A percentile compares a stretch with the other conserved stretches of the same genome.
These are phyloP conservation scores for Paecilomyces fulvus DNA, from an alignment of 2,329 filamentous ascomycete species.

Conservation along the genomic window DNA sequence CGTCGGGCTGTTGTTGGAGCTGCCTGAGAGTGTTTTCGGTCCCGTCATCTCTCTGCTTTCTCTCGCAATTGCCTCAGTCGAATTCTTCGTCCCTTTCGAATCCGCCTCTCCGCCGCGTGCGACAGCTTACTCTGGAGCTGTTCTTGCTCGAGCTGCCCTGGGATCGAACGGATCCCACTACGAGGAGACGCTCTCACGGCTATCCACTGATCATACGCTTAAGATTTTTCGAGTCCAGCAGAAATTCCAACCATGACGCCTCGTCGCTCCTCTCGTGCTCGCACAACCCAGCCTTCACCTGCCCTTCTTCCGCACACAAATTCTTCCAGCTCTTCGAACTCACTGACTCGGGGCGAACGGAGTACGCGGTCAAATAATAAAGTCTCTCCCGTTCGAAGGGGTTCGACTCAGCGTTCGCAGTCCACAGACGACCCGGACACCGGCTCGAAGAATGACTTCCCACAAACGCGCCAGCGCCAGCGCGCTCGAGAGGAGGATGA, in stretches of 20 bases:
- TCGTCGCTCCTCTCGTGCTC: conserved; percentile 86
- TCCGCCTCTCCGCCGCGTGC: conserved; percentile 15
- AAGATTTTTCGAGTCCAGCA: background rate
- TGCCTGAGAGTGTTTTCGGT: conserved; percentile 19
- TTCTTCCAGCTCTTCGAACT: conserved; percentile 61
- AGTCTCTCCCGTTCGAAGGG: conserved; percentile 64
- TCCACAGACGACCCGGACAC: conserved; percentile 48
- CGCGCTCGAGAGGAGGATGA: conserved; percentile 60
- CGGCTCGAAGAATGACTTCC: conserved; percentile 49
- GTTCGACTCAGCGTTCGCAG: conserved; percentile 51
- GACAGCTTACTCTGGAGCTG: conserved; percentile 15
- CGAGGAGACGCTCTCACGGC: conserved; percentile 1
- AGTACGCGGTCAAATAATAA: conserved; percentile 65
- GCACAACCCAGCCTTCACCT: conserved; percentile 60
- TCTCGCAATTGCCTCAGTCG: conserved; percentile 11
- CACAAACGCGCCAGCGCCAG: conserved; percentile 68
- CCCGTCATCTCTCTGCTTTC: conserved; percentile 12
- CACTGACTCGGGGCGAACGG: conserved; percentile 68
- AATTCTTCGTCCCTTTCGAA: conserved; percentile 6
- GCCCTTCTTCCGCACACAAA: conserved; percentile 69
- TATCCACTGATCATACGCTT: background rate
- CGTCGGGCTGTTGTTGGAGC: conserved; percentile 24
- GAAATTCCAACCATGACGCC: conserved; percentile 49
- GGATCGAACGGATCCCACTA: conserved; percentile 7
- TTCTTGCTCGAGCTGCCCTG: conserved; percentile 5